phyloP scores from a whole-genome alignment of 257 asterid genomes.

The Leonotis leonurus region DNA sequence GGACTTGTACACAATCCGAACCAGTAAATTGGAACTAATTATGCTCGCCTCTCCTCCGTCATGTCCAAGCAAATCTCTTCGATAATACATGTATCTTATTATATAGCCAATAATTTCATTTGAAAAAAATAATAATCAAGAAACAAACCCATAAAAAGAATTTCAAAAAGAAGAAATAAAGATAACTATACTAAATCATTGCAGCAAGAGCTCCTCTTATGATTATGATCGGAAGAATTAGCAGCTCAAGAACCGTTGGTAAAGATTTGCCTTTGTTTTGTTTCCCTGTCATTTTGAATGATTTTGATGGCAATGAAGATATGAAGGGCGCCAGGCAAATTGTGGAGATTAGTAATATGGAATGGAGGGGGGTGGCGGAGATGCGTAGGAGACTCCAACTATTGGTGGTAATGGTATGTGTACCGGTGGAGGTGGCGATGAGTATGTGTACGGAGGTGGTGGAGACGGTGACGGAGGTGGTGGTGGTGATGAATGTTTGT shows the following conservation, averaged over 20 bases:
- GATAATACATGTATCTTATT: conserved; percentile 14
- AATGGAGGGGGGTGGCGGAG: conserved; percentile 47
- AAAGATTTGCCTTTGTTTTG: conserved; percentile 5
- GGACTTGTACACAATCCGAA: conserved; percentile 1
- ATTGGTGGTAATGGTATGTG: conserved; percentile 37
- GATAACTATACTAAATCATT: conserved; percentile 21
- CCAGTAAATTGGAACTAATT: conserved; percentile 22
- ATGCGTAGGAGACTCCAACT: conserved; percentile 38
- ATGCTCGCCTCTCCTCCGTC: conserved; percentile 11
- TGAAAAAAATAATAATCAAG: conserved; percentile 9
- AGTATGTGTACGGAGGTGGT: conserved; percentile 32
- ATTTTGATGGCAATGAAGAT: conserved; percentile 9
- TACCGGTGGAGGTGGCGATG: conserved; percentile 28
- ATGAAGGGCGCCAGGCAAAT: neutral
- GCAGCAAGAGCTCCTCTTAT: conserved; percentile 9
- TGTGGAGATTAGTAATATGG: conserved; percentile 37
- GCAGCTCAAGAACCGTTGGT: conserved; percentile 5
- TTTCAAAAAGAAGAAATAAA: conserved; percentile 16
- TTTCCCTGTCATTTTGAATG: neutral
- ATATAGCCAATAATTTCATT: conserved; percentile 16
- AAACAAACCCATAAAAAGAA: conserved; percentile 23
- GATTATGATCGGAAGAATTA: conserved; percentile 11
- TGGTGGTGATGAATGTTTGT: conserved; percentile 31
- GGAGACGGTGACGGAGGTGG: conserved; percentile 25
- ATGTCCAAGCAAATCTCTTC: conserved; percentile 13